phyloP scores from a whole-genome alignment of 768 basidiomycete species.

The Termitomyces sp. region DNA sequence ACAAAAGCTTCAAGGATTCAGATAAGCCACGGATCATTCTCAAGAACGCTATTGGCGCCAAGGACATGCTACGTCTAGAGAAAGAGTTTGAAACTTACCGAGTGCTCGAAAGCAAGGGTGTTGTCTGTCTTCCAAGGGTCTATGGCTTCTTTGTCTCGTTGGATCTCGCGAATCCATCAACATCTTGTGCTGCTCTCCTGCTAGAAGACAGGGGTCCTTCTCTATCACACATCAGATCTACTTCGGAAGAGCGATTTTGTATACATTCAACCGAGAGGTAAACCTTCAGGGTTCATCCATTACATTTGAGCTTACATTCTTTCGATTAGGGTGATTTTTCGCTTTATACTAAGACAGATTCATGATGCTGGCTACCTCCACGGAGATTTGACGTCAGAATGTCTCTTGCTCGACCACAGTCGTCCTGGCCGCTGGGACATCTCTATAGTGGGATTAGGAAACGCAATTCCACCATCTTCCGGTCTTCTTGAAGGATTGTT shows the following conservation, averaged over 20 bases:
- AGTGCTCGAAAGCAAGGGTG: background rate
- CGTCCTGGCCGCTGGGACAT: background rate
- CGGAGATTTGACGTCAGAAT: background rate
- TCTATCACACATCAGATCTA: background rate
- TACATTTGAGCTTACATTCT: background rate
- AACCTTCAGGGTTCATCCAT: background rate
- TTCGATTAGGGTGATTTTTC: background rate
- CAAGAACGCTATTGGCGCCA: background rate
- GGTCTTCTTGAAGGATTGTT: background rate
- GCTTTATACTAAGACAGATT: background rate
- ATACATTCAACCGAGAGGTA: background rate
- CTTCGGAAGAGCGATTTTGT: background rate
- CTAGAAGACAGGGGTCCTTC: background rate
- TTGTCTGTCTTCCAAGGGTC: background rate
- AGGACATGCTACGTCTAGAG: background rate
- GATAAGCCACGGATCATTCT: background rate
- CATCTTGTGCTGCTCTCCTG: background rate
- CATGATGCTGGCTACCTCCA: background rate
- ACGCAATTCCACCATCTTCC: background rate
- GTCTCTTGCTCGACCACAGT: background rate
- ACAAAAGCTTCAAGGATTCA: background rate
- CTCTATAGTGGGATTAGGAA: background rate
- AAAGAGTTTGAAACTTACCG: background rate
- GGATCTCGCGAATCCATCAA: background rate
- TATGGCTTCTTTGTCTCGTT: background rate